These are phyloP conservation scores for Penicillium goetzii DNA, from an alignment of 495 filamentous ascomycete genomes.

Conservation along the genomic window DNA sequence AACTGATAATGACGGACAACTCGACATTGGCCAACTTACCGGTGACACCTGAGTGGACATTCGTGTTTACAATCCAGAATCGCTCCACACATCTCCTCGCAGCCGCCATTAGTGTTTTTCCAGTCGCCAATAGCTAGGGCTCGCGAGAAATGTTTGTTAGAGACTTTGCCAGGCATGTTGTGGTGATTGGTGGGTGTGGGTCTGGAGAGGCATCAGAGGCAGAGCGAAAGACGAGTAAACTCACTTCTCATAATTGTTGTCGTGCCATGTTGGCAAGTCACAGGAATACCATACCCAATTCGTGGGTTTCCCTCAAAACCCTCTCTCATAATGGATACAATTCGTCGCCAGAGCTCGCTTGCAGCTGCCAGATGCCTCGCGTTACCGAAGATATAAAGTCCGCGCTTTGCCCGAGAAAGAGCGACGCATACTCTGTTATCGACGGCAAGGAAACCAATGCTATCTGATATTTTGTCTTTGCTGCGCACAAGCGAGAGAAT, in stretches of 20 bases:
- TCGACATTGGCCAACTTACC: constrained; percentile 28
- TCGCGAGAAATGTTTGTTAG: neutral
- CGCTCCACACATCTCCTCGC: constrained; percentile 38
- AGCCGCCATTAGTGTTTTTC: constrained; percentile 58
- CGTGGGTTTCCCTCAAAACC: constrained; percentile 20
- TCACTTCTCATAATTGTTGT: constrained; percentile 36
- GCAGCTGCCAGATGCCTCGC: constrained; percentile 50
- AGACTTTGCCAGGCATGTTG: neutral
- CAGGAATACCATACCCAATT: constrained; percentile 40
- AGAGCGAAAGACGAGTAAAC: constrained; percentile 2
- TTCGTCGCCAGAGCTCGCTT: constrained; percentile 41
- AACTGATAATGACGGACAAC: neutral
- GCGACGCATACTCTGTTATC: constrained; percentile 86
- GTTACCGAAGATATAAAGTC: constrained; percentile 90
- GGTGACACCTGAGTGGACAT: constrained; percentile 46
- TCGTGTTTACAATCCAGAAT: constrained; percentile 45
- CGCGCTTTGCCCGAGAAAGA: constrained; percentile 80
- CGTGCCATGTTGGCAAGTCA: constrained; percentile 47
- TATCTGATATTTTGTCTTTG: constrained; percentile 41
- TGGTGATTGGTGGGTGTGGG: neutral
- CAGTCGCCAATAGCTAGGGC: constrained; percentile 45
- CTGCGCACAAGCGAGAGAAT: constrained; percentile 84
- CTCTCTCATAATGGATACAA: constrained; percentile 40
- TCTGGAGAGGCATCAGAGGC: no score
- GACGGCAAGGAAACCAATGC: constrained; percentile 72